These are phyloP conservation scores for Blastobotrys petasosporus DNA, from an alignment of 1,139 yeast species.

Conservation along the genomic window DNA sequence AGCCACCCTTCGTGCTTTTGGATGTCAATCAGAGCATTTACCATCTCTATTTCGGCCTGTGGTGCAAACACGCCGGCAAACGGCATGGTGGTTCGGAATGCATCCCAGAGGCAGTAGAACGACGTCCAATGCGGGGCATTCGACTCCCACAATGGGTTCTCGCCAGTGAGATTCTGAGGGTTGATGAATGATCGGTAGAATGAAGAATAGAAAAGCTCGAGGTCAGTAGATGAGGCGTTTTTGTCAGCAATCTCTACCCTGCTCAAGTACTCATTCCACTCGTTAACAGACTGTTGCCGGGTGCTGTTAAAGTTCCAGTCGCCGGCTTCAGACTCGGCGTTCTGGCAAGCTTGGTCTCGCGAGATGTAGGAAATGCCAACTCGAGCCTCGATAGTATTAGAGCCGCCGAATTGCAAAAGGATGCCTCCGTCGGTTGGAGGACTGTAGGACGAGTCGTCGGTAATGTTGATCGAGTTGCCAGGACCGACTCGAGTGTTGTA, in stretches of 20 bases:
- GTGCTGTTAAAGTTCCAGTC: slow-evolving; percentile 27
- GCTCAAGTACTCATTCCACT: slow-evolving; percentile 30
- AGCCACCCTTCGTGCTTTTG: slow-evolving; percentile 37
- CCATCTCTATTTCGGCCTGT: slow-evolving; percentile 33
- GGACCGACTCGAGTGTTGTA: slow-evolving; percentile 2
- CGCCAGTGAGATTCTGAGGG: slow-evolving; percentile 39
- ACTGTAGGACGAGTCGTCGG: slow-evolving; percentile 5
- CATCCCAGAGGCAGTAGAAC: slow-evolving; percentile 41
- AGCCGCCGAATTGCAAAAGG: slow-evolving; percentile 7
- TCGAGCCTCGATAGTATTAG: slow-evolving; percentile 23
- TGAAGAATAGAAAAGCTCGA: slow-evolving; percentile 32
- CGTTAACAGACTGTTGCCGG: slow-evolving; percentile 24
- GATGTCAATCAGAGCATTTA: slow-evolving; percentile 33
- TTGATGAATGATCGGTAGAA: slow-evolving; percentile 37
- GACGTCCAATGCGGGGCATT: slow-evolving; percentile 37
- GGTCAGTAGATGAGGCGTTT: slow-evolving; percentile 21
- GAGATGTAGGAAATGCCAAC: slow-evolving; percentile 38
- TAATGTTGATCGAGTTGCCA: slow-evolving; percentile 7
- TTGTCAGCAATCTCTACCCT: slow-evolving; percentile 3
- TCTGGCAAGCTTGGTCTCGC: slow-evolving; percentile 33
- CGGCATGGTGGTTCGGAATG: slow-evolving; percentile 37
- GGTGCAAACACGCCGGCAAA: slow-evolving; percentile 33
- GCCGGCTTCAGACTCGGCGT: slow-evolving; percentile 25
- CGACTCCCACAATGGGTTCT: slow-evolving; percentile 31
- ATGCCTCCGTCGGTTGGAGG: slow-evolving; percentile 9